These are phyloP conservation scores for Tillandsia fasciculata DNA, from an alignment of 176 grass and related monocot genomes.

Conservation along the genomic window DNA sequence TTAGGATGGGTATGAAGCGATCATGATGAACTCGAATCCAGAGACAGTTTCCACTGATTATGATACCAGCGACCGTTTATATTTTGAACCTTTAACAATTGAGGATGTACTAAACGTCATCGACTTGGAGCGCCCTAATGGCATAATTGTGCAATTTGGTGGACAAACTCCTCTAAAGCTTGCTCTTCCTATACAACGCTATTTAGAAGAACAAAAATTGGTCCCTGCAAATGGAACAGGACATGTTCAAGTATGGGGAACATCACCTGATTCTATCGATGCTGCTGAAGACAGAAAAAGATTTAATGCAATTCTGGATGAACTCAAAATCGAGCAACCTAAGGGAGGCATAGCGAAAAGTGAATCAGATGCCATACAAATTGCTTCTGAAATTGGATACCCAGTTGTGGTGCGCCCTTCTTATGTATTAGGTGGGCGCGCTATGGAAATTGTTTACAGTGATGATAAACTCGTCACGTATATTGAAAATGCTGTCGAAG, in stretches of 20 bases:
- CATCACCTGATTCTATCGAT: conserved; percentile 96
- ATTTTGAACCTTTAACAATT: conserved; percentile 89
- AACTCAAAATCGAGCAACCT: conserved; percentile 84
- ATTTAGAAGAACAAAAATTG: conserved; percentile 58
- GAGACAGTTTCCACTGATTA: conserved; percentile 99
- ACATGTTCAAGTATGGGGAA: conserved; percentile 85
- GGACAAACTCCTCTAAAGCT: conserved; percentile 97
- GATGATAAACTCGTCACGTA: conserved; percentile 87
- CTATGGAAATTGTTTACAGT: conserved; percentile 96
- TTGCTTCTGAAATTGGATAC: conserved; percentile 77
- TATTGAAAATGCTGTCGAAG: conserved; percentile 89
- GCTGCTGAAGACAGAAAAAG: conserved; percentile 88
- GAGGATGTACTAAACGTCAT: conserved; percentile 94
- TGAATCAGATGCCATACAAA: conserved; percentile 73
- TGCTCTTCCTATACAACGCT: conserved; percentile 67
- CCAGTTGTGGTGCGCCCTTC: conserved; percentile 96
- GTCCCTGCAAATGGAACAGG: conserved; percentile 45
- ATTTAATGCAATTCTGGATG: conserved; percentile 91
- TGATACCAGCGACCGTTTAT: conserved; percentile 83
- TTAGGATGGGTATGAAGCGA: conserved; percentile 80
- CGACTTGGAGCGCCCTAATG: conserved; percentile 82
- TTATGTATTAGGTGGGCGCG: conserved; percentile 93
- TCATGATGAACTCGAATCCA: conserved; percentile 99
- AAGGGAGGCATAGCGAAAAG: conserved; percentile 95
- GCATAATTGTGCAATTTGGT: conserved; percentile 94